Evolutionary conservation across 768 basidiomycete species (phyloP).

Genomic region (Phaeolepiota aurea): DNA sequence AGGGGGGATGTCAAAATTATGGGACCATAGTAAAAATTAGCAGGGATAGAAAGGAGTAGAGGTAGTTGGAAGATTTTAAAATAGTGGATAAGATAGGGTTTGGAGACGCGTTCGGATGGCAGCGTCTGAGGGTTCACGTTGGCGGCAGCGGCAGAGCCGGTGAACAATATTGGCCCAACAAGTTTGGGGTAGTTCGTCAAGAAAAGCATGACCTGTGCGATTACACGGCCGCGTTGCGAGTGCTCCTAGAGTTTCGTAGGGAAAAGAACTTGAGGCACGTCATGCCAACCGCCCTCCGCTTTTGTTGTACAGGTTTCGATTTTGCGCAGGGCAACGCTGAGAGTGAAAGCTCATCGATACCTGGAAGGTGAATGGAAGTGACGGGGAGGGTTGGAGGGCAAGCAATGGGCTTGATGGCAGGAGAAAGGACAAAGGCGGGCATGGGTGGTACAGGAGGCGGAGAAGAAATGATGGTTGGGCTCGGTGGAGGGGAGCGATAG

Average conservation of each 20-base stretch:
- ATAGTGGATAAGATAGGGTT: no score
- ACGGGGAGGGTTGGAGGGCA: slow-evolving; percentile 14
- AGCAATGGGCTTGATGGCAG: slow-evolving; percentile 22
- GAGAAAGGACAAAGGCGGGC: slow-evolving; percentile 15
- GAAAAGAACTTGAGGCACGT: slow-evolving; percentile 45
- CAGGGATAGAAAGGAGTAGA: no score
- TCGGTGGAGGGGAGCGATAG: slow-evolving; percentile 45
- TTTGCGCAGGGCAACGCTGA: slow-evolving; percentile 4
- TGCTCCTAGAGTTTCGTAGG: slow-evolving; percentile 20
- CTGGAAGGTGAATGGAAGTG: slow-evolving; percentile 22
- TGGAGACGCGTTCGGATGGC: no score
- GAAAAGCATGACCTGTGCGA: not conserved
- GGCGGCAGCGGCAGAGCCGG: no score
- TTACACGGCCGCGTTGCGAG: not conserved
- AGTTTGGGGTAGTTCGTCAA: not conserved
- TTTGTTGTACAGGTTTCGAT: slow-evolving; percentile 14
- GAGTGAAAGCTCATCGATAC: slow-evolving; percentile 19
- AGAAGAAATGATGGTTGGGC: slow-evolving; percentile 28
- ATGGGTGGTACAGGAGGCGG: slow-evolving; percentile 54
- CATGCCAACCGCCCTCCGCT: slow-evolving; percentile 27
- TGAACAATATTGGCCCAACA: no score
- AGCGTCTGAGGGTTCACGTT: no score
- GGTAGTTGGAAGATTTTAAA: no score
- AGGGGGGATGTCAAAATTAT: no score
- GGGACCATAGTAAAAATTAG: no score